Base-by-base conservation (phyloP, 2,329 filamentous ascomycete species). In the Colletotrichum sp. region DNA sequence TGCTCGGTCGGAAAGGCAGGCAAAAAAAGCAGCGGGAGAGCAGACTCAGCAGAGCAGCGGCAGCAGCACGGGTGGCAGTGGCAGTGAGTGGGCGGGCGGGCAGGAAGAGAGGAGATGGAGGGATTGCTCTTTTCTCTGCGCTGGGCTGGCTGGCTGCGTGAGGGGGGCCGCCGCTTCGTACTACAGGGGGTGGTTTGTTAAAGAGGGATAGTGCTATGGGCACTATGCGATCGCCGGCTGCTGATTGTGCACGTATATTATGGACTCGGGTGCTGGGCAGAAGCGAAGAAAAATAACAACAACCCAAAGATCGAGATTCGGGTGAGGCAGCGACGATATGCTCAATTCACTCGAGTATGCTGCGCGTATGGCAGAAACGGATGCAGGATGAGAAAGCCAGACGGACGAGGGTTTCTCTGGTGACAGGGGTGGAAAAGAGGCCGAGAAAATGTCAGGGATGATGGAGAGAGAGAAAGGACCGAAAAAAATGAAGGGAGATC, bases 201-300 rank as follows among this genome's bases (percentile, higher is more conserved):
- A 74, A 76, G 74, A 76, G 74, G 71, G 65, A 75, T 74, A 76
- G 74, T 76, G 74, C 74, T 74, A 76, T 76, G 74, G 74, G 66
- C 74, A 76, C 74, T 76, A 76, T 66, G 70, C 62, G 74, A 75
- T 76, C 74, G 71, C 43, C 34, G 66, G 70, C n/a, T 64, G 70
- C 66, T 66, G 73, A 43, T 74, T 66, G 58, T 75, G 70, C 36
- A 73, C 43, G 52, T 69, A 34, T 56, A 48, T 48, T 72, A 66
- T 56, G 62, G 72, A 36, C 39, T 66, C 69, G n/a, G 43, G n/a
- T 32, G n/a, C 22, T 30, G 60, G 60, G 61, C 32, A 65, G 39
- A 48, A 12, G 3, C 52, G 39, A 67, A 27, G 16, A 4, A 3
- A n/a, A 27, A 34, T 36, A 27, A 64, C 8, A 64, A 64, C 32